phyloP scores from a whole-genome alignment of 805 yeast genomes.

The Candida jianshihensis region DNA sequence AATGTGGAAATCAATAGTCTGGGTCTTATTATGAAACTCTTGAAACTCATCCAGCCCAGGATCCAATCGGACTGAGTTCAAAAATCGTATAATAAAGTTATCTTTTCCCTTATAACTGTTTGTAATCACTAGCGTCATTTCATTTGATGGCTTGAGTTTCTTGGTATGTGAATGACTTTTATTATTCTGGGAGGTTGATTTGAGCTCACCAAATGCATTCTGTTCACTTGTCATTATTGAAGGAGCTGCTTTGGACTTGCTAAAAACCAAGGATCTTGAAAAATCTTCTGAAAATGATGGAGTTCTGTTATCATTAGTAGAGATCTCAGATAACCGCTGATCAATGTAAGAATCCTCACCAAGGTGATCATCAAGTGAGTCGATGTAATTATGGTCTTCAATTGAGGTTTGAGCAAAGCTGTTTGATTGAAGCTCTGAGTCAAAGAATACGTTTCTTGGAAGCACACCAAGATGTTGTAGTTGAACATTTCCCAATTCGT shows the following conservation, averaged over 20 bases:
- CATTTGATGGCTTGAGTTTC: slow-evolving; percentile 6
- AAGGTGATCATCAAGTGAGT: slow-evolving; percentile 7
- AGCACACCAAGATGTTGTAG: slow-evolving; percentile 30
- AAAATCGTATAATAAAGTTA: slow-evolving; percentile 51
- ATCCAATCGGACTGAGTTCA: slow-evolving; percentile 45
- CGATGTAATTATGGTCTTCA: background rate
- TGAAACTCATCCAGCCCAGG: slow-evolving; percentile 53
- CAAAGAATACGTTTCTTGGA: slow-evolving; percentile 49
- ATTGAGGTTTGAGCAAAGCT: background rate
- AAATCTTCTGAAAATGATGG: slow-evolving; percentile 11
- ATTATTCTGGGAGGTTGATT: slow-evolving; percentile 15
- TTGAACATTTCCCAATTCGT: slow-evolving; percentile 15
- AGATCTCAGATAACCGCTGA: background rate
- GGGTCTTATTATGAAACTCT: slow-evolving; percentile 53
- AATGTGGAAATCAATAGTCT: slow-evolving; percentile 2
- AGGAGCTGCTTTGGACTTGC: slow-evolving; percentile 31
- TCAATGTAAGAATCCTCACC: background rate
- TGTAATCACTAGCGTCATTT: slow-evolving; percentile 24
- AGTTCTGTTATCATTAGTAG: background rate
- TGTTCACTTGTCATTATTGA: slow-evolving; percentile 32
- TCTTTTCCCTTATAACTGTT: slow-evolving; percentile 67
- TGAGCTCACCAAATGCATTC: slow-evolving; percentile 40
- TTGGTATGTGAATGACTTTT: slow-evolving; percentile 10
- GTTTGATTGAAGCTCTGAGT: slow-evolving; percentile 21
- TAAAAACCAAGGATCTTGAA: slow-evolving; percentile 28